Base-by-base conservation (phyloP, 805 yeast genomes). In the Candida ipomoeae region DNA sequence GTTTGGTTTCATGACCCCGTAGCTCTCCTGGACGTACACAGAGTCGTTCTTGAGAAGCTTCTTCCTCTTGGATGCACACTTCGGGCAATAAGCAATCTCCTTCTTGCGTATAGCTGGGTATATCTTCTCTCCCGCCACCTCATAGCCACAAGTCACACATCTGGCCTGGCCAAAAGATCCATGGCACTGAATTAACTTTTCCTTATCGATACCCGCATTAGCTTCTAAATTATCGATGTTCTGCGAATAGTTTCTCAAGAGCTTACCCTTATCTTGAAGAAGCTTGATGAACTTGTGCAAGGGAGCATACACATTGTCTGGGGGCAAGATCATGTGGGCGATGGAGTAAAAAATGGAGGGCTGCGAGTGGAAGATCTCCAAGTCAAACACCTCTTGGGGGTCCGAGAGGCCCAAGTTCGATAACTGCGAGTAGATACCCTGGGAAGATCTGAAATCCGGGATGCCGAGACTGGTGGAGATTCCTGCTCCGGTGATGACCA, bases 401-500 rank as follows among this genome's bases (percentile, higher is more conserved):
- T 90, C 97, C 45, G 78, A 80, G 33, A 90, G 68, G 0, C 94
- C 91, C 49, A 88, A 66, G 59, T 79, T 78, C 47, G 77, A 75
- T 57, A 91, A 77, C 59, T 79, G 80, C 1, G 88, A 76, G 66
- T 90, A 90, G 48, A 90, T 79, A 44, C 97, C 97, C 55, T 84
- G 77, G n/a, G 88, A 82, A 0, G 96, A 89, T 63, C 97, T 78
- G 69, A 90, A 89, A 68, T 89, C 97, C 0, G 97, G 97, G 48
- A 89, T 90, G 6, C 97, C 97, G 48, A 89, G 69, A 1, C 89
- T 82, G 2, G 97, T 89, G 34, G 95, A 87, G 48, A 90, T 89
- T 21, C 97, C 97, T 0, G 97, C 97, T 14, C 97, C 97, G 0
- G 96, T 88, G 20, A 90, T 65, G 0, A 90, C 90, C 51, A 91